Evolutionary conservation across 2,329 filamentous ascomycete species (phyloP).

Genomic region (Pseudopyricularia javanii): DNA sequence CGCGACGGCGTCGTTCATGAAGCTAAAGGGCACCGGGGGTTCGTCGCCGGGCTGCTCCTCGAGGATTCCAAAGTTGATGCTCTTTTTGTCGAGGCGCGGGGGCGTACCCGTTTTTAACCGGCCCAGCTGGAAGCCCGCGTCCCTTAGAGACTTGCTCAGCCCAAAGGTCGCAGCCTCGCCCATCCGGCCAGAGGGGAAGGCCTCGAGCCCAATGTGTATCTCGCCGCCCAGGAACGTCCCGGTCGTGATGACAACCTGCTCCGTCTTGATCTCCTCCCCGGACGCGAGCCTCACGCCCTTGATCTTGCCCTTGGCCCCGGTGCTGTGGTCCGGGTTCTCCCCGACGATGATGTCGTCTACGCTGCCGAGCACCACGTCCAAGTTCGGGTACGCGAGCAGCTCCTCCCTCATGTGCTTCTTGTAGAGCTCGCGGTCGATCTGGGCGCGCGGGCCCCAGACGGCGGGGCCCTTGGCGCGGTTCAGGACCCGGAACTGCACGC

Average conservation of each 20-base stretch:
- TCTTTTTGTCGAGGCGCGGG: slow-evolving; percentile 68
- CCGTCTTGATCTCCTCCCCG: slow-evolving; percentile 70
- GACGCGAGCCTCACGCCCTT: slow-evolving; percentile 78
- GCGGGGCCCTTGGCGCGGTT: slow-evolving; percentile 87
- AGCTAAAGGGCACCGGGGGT: slow-evolving; percentile 83
- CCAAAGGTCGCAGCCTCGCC: slow-evolving; percentile 90
- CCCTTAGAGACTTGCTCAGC: slow-evolving; percentile 76
- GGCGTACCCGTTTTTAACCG: slow-evolving; percentile 93
- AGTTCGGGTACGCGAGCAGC: slow-evolving; percentile 61
- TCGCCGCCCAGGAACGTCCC: slow-evolving; percentile 92
- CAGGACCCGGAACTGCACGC: slow-evolving; percentile 83
- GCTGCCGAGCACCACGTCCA: slow-evolving; percentile 73
- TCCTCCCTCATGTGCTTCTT: slow-evolving; percentile 85
- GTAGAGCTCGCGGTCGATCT: slow-evolving; percentile 87
- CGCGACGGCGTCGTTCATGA: slow-evolving; percentile 65
- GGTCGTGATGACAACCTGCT: slow-evolving; percentile 83
- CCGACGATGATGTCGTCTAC: slow-evolving; percentile 84
- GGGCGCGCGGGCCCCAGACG: slow-evolving; percentile 91
- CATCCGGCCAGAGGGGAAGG: slow-evolving; percentile 78
- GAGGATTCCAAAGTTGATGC: slow-evolving; percentile 66
- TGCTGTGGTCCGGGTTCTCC: slow-evolving; percentile 26
- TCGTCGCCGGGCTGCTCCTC: slow-evolving; percentile 71
- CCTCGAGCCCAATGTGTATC: slow-evolving; percentile 85
- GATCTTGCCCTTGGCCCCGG: slow-evolving; percentile 53
- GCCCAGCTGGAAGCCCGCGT: slow-evolving; percentile 81